A percentile compares a stretch with the other conserved stretches of the same genome.
Evolutionary conservation across 768 basidiomycete genomes (phyloP).

Genomic region (Cytidiella melzeri): DNA sequence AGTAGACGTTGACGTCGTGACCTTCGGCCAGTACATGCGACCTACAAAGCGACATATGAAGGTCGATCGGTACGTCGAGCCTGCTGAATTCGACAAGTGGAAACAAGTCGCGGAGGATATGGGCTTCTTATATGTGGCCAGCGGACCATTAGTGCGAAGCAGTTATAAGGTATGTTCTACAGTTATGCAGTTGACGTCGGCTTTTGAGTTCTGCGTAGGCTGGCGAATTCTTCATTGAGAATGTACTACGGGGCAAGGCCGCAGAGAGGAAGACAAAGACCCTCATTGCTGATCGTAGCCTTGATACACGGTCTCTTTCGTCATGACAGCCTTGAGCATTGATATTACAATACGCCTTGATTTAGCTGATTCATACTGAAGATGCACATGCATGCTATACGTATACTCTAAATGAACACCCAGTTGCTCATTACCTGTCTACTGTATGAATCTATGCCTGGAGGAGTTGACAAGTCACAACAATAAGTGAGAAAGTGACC

Average conservation of each 20-base stretch:
- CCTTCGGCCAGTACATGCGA: constrained; percentile 99
- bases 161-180: constrained; percentile 79
- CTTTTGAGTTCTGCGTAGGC: constrained; percentile 44
- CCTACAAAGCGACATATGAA: constrained; percentile 99
- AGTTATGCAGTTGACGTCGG: background rate
- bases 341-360: no score
- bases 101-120: constrained; percentile 83
- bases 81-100: constrained; percentile 90
- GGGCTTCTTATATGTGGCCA: constrained; percentile 96
- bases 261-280: constrained; percentile 31
- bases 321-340: constrained; percentile 19
- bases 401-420: no score
- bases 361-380: no score
- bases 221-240: constrained; percentile 95
- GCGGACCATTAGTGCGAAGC: constrained; percentile 91
- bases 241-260: constrained; percentile 66
- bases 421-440: no score
- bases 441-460: no score
- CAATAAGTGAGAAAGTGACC: no score
- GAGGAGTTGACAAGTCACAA: no score
- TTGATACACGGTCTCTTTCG: constrained; percentile 22
- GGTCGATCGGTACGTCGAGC: constrained; percentile 93
- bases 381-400: no score
- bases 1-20: constrained; percentile 91
- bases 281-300: constrained; percentile 9